Percentiles rank a stretch among this genome's conserved stretches.
Conservation (phyloP, 176 grass and related monocot species). For the Aegilops longissima region DNA sequence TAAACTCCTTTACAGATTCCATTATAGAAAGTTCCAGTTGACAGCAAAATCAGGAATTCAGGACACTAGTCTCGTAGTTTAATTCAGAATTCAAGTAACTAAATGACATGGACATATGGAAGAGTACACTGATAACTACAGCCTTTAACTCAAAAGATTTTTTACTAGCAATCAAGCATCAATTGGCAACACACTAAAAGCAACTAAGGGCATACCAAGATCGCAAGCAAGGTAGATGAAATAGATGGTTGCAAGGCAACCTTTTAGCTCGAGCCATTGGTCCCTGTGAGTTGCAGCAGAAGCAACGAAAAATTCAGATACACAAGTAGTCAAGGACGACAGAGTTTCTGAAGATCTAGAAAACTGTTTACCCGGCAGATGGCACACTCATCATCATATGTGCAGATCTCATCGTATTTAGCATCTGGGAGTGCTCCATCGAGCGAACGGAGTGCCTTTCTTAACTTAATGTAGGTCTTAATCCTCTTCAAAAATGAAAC, state of each 20-base stretch:
- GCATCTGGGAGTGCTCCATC: constrained; percentile 94
- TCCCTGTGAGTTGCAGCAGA: constrained; percentile 55
- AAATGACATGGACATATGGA: constrained; percentile 19
- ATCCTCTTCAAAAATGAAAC: constrained; percentile 79
- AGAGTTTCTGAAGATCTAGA: constrained; percentile 23
- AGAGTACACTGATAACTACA: constrained; percentile 5
- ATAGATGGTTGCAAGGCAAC: constrained; percentile 91
- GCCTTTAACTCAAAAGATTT: constrained; percentile 3
- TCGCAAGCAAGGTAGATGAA: constrained; percentile 94
- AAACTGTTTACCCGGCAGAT: constrained; percentile 83
- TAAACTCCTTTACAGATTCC: background rate
- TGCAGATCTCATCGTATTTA: constrained; percentile 84
- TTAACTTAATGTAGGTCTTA: constrained; percentile 75
- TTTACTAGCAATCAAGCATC: constrained; percentile 13
- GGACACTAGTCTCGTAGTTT: background rate
- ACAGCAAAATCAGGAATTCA: background rate
- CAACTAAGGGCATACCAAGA: constrained; percentile 67
- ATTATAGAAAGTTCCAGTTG: constrained; percentile 14
- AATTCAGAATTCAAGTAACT: background rate
- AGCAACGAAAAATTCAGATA: constrained; percentile 35
- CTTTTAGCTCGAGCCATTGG: constrained; percentile 98
- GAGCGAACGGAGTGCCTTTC: constrained; percentile 74
- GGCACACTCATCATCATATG: constrained; percentile 93
- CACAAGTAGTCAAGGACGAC: constrained; percentile 23
- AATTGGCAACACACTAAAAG: constrained; percentile 30